Conservation (phyloP, 2,329 filamentous ascomycete species). For the Samsoniella hepiali region DNA sequence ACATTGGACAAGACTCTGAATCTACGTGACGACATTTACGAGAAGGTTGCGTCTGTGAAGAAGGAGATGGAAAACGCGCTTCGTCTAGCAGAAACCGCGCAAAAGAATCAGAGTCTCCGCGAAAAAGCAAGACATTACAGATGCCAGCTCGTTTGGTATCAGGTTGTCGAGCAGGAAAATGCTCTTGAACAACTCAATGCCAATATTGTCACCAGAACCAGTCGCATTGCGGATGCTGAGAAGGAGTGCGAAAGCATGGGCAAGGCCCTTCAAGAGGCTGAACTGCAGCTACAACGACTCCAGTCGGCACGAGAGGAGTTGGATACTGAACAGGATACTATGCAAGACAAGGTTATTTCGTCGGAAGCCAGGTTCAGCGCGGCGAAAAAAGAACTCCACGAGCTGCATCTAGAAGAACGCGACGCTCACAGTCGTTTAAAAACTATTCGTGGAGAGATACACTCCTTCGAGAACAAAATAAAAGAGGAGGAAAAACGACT, state of each 20-base stretch:
- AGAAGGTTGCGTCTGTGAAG: slow-evolving; percentile 34
- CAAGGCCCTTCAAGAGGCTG: slow-evolving; percentile 43
- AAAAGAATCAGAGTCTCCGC: slow-evolving; percentile 64
- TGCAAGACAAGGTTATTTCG: slow-evolving; percentile 42
- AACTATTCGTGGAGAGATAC: slow-evolving; percentile 46
- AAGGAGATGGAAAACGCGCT: slow-evolving; percentile 56
- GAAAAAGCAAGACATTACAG: slow-evolving; percentile 56
- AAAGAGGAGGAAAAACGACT: slow-evolving; percentile 59
- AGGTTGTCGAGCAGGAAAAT: slow-evolving; percentile 74
- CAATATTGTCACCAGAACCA: slow-evolving; percentile 27
- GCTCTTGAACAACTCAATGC: slow-evolving; percentile 37
- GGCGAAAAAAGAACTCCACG: slow-evolving; percentile 50
- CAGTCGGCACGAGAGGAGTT: slow-evolving; percentile 40
- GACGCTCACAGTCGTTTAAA: slow-evolving; percentile 59
- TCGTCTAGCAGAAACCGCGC: slow-evolving; percentile 60
- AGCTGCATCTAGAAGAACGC: slow-evolving; percentile 61
- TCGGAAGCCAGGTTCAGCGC: slow-evolving; percentile 52
- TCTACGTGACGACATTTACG: slow-evolving; percentile 36
- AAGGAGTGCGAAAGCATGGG: slow-evolving; percentile 42
- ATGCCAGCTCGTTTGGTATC: slow-evolving; percentile 78
- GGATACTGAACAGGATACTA: slow-evolving; percentile 43
- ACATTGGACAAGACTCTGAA: slow-evolving; percentile 62
- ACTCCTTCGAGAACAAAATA: slow-evolving; percentile 46
- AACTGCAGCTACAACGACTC: slow-evolving; percentile 42
- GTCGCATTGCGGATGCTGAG: slow-evolving; percentile 29